Evolutionary conservation across 2,329 filamentous ascomycete species (phyloP), one percentile per base, ranked within the genome.

Genomic region (Alternaria incomplexa): DNA sequence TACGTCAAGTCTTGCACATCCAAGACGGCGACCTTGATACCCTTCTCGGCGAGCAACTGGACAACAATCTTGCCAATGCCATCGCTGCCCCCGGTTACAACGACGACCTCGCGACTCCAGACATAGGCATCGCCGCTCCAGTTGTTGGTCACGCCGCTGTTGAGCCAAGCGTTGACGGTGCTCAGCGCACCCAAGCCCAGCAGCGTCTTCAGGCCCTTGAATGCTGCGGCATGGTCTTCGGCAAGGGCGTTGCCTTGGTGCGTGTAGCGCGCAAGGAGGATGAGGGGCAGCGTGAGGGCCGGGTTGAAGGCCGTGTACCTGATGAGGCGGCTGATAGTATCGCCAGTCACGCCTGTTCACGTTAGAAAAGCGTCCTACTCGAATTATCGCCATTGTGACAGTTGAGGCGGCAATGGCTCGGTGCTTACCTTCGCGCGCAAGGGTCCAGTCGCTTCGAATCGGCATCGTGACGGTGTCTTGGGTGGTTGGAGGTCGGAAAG

Each of bases 21-120:
- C 36, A 94, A 77, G 3, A 93, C 89, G 0, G 89, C 89, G 32
- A 93, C 89, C 67, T 87, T 91, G 68, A 91, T 83, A 1, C 86
- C 87, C 63, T 81, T 82, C 75, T 89, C 86, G 0, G 88, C 89
- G n/a, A 96, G 82, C 56, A 90, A 77, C 66, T 85, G 83, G 13
- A 91, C 90, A 4, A 93, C 84, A 40, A 85, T 81, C 20, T 85
- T 87, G 13, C 92, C 92, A 72, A 95, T 93, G 0, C 92, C 92
- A 59, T 88, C 87, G 45, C 89, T 88, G 8, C 92, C 92, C 8
- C 92, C 91, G 0, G 92, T 94, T 20, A 94, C 85, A 46, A 93
- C 82, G 3, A 92, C 89, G 54, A 93, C 84, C 80, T 93, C 91
- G 55, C 84, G 85, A 22, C 83, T 80, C 90, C 91, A 93, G 74